These are phyloP conservation scores for Aurinia saxatilis DNA, from an alignment of 345 rosid species.

Conservation along the genomic window DNA sequence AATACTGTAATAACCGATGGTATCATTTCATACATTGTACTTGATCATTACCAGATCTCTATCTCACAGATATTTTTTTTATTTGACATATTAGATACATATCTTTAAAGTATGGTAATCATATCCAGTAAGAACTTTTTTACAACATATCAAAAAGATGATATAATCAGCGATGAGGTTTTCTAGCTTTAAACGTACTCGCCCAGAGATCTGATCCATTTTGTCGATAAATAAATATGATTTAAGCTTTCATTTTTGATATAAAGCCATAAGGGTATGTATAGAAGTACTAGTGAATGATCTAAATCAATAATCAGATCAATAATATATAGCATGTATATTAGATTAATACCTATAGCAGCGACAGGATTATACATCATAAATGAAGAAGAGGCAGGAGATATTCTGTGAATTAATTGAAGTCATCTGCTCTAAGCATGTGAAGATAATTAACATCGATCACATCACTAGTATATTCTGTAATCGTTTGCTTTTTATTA, in stretches of 20 bases:
- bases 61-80: not conserved
- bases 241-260: not conserved
- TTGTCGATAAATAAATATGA: no score
- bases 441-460: conserved; percentile 9
- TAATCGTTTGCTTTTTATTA: not conserved
- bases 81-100: not conserved
- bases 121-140: not conserved
- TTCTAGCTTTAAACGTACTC: no score
- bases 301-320: not conserved
- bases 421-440: conserved; percentile 6
- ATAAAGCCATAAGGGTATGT: no score
- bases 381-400: conserved; percentile 2
- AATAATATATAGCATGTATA: not conserved
- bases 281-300: not conserved
- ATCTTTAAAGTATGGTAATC: not conserved
- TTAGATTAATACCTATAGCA: not conserved
- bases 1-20: not conserved
- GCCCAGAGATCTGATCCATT: no score
- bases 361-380: not conserved
- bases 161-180: not conserved
- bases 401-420: conserved; percentile 9
- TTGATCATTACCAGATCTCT: not conserved
- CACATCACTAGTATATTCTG: not conserved
- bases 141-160: not conserved
- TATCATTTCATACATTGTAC: conserved; percentile 15